Conservation (phyloP, 176 grass and related monocot species). For the Olyra latifolia region DNA sequence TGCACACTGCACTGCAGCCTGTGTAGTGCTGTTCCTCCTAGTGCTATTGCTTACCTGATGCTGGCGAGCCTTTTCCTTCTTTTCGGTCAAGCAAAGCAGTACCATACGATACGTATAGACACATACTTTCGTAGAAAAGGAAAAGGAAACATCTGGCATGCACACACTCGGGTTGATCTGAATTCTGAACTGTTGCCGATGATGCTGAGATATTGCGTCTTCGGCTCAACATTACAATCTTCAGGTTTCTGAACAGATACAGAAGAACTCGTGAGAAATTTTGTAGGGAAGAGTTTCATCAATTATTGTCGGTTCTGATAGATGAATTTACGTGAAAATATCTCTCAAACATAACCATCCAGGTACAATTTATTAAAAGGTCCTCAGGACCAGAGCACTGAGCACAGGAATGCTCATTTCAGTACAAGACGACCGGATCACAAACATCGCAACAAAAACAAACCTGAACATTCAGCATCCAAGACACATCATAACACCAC, state of each 20-base stretch:
- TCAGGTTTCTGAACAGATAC: background rate
- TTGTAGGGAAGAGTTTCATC: background rate
- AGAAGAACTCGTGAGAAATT: too few relatives aligned
- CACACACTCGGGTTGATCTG: background rate
- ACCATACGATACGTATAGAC: background rate
- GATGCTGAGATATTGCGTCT: background rate
- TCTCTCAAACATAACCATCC: background rate
- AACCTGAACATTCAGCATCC: conserved; percentile 6
- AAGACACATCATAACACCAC: background rate
- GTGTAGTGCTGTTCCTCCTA: conserved; percentile 24
- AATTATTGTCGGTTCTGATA: background rate
- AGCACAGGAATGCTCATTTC: conserved; percentile 34
- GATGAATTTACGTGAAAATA: background rate
- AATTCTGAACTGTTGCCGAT: background rate
- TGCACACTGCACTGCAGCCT: too few relatives aligned
- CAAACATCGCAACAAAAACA: conserved; percentile 13
- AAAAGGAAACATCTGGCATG: background rate
- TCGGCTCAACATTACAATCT: background rate
- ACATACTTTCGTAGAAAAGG: background rate
- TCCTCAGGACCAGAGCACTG: conserved; percentile 24
- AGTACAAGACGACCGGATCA: conserved; percentile 13
- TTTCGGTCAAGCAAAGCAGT: conserved; percentile 21
- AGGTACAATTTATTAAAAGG: conserved; percentile 22
- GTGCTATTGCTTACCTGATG: conserved; percentile 31
- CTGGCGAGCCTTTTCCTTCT: background rate